Evolutionary conservation across 148 eudicot genomes (phyloP), one percentile per base, ranked within the genome.

Genomic region (Gaultheria prostrata): DNA sequence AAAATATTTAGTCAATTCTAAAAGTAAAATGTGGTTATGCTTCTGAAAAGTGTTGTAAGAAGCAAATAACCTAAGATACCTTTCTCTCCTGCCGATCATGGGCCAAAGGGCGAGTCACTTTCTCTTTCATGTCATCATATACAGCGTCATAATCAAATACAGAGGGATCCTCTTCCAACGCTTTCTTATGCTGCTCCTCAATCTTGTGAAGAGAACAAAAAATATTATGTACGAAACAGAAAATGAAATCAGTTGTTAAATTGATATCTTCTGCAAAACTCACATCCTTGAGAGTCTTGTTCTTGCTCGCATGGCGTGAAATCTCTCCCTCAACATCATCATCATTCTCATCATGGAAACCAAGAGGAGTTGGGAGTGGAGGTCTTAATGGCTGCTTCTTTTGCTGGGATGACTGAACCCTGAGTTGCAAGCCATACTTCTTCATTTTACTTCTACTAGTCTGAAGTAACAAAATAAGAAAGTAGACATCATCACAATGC

Each of bases 61-160:
- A 83, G 71, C 76, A 18, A 65, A 43, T 3, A 83, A 80, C 8
- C 13, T 3, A 33, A 32, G 43, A 20, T 88, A 94, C 98, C 94
- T 94, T 88, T 53, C 95, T 92, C 83, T 92, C 93, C 69, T 94
- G 90, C 13, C 94, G 91, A 82, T 96, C 97, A 63, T 90, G 89
- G 2, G 83, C 90, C 59, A 83, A 71, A 54, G 98, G 98, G 43
- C 89, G 91, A 83, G 70, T 86, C 57, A 83, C 81, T 65, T 93
- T 90, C 71, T 90, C 85, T 83, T 96, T 96, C 98, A 94, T 93
- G 78, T 94, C 89, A 84, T 94, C 95, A 86, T 94, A 93, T 35
- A 92, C 98, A 20, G 94, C 98, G 81, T 97, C 99, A 85, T 97
- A 97, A 85, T 97, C 98, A 77, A 97, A 97, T 18, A 88, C 93